Base-by-base conservation (phyloP, 1,284 basidiomycete species). In the Coriolopsis trogii region DNA sequence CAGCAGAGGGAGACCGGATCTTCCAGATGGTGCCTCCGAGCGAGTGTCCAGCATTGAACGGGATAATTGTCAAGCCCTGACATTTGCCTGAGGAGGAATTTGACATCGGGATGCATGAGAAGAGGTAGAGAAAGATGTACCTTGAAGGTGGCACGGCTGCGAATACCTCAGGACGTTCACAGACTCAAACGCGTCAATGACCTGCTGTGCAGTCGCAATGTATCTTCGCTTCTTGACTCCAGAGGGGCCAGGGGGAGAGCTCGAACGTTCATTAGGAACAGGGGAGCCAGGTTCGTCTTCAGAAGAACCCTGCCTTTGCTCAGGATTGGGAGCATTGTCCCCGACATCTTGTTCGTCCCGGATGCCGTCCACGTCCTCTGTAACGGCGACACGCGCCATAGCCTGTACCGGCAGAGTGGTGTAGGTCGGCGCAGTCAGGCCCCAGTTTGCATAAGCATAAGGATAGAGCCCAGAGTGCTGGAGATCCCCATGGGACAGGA, bases 1-100 rank as follows among this genome's bases (percentile, higher is more conserved):
- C 96, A 7, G 93, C 92, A 0, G 94, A 95, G 2, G 97, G 95
- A 1, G 95, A 98, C 31, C 97, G 88, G 54, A 99, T 90, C 70
- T 98, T 98, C 95, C 95, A 99, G 59, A 99, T 91, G 2, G 95
- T 95, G 42, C 96, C 97, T 60, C 97, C 97, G 16, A 99, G 83
- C 0, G 93, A 93, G 69, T 98, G 95, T 0, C 97, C 97, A 10
- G 95, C 92, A 59, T 92, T 91, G 75, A 97, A 98, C 0, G 97
- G 95, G 15, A 95, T 97, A 56, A 99, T 89, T 0, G 96, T 96
- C 58, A 98, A 77, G 45, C 92, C 91, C 66, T 93, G 91, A 61
- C 89, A 90, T 72, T 92, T 92, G 41, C 91, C 92, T 93, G 66
- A 30, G 48, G 20, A n/a, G 18, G 60, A 37, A 12, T 43, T 34